phyloP scores from a whole-genome alignment of 169 alveolate genomes.

The Eimeria brunetti region DNA sequence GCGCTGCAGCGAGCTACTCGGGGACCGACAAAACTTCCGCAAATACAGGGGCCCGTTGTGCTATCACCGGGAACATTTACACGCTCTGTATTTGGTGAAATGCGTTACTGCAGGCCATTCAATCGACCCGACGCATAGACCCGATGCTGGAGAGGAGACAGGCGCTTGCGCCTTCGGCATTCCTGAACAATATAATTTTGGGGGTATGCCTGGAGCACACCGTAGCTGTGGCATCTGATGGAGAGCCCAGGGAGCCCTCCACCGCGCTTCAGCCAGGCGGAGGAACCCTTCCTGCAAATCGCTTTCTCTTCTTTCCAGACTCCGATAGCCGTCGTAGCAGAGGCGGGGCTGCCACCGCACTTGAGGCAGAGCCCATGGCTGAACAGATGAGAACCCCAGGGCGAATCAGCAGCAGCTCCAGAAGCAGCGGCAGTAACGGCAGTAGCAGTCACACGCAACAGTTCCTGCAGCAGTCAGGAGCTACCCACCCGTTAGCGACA shows the following conservation, averaged over 20 bases:
- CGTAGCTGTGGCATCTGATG: not conserved
- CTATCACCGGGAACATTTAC: not conserved
- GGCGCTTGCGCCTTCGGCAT: not conserved
- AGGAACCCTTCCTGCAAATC: not conserved
- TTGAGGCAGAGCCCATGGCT: not conserved
- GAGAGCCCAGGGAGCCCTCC: not conserved
- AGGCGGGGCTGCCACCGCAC: not conserved
- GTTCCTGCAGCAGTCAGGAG: not conserved
- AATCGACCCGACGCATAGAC: not conserved
- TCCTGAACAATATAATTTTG: not conserved
- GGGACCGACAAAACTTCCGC: not conserved
- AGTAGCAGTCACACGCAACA: not conserved
- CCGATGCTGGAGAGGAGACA: not conserved
- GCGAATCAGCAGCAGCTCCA: not conserved
- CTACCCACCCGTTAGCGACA: not conserved
- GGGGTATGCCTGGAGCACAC: not conserved
- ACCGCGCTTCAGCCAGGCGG: not conserved
- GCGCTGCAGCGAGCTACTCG: not conserved
- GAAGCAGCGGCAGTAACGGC: not conserved
- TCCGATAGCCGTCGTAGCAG: not conserved
- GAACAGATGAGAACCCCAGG: not conserved
- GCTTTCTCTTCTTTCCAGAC: not conserved
- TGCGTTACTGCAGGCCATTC: conserved; percentile 9
- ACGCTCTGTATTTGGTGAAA: not conserved
- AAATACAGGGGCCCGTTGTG: not conserved